These are phyloP conservation scores for Hansenula sp. DNA, from an alignment of 1,139 yeast genomes.

Conservation along the genomic window DNA sequence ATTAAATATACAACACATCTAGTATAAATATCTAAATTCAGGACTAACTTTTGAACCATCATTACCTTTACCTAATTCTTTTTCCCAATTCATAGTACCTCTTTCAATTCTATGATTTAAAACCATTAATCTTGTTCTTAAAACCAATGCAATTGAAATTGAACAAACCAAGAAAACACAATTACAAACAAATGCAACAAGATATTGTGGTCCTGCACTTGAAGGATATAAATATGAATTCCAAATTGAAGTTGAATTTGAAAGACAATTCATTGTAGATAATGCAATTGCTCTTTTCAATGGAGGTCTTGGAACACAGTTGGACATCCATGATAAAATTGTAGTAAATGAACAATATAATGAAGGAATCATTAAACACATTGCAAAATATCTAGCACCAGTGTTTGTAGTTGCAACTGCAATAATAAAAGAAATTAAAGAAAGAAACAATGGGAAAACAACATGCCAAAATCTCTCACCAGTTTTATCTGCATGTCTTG, in stretches of 20 bases:
- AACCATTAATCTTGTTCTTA: conserved; percentile 34
- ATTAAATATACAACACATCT: too few species aligned
- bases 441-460: conserved; percentile 37
- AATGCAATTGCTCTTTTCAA: conserved; percentile 49
- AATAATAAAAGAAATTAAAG: conserved; percentile 48
- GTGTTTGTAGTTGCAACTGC: conserved; percentile 50
- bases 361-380: conserved; percentile 59
- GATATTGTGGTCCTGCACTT: conserved; percentile 38
- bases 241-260: conserved; percentile 52
- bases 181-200: conserved; percentile 44
- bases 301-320: conserved; percentile 40
- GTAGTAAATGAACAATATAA: conserved; percentile 53
- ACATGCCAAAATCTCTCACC: conserved; percentile 56
- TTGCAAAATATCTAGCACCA: conserved; percentile 57
- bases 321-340: conserved; percentile 53
- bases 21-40: conserved; percentile 38
- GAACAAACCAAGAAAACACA: conserved; percentile 42
- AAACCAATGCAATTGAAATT: conserved; percentile 34
- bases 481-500: conserved; percentile 52
- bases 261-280: conserved; percentile 47
- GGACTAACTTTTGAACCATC: conserved; percentile 40
- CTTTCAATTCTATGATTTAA: conserved; percentile 40
- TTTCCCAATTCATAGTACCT: conserved; percentile 49
- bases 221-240: conserved; percentile 45
- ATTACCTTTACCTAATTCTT: conserved; percentile 38